phyloP scores from a whole-genome alignment of 495 filamentous ascomycete genomes.

The Elaphomyces granulatus region DNA sequence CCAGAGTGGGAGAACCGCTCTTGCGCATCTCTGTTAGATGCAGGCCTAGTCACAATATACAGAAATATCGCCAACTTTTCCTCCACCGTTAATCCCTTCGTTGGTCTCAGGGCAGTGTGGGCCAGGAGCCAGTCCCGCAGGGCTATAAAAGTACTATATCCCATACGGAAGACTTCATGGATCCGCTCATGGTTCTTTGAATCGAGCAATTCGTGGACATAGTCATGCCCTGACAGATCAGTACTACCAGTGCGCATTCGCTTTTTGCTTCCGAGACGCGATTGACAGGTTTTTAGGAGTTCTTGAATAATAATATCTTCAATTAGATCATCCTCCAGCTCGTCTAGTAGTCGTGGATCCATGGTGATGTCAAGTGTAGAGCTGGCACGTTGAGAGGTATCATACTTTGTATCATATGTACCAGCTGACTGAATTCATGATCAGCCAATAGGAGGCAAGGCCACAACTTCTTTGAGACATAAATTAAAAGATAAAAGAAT shows the following conservation, averaged over 20 bases:
- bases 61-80: neutral
- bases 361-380: too few species aligned
- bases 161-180: neutral
- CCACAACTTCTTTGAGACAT: too few species aligned
- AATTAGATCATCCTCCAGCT: neutral
- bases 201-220: neutral
- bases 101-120: neutral
- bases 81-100: neutral
- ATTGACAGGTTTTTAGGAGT: neutral
- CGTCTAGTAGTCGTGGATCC: neutral
- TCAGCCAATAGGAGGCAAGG: too few species aligned
- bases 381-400: too few species aligned
- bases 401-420: too few species aligned
- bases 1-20: neutral
- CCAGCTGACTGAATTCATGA: too few species aligned
- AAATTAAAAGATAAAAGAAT: too few species aligned
- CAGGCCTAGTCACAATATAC: neutral
- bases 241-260: neutral
- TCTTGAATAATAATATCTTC: neutral
- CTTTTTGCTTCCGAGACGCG: neutral
- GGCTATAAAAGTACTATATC: neutral
- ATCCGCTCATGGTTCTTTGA: neutral
- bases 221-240: neutral
- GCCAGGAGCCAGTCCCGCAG: neutral
- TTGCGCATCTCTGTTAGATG: neutral